A percentile compares a stretch with the other conserved stretches of the same genome.
These are phyloP conservation scores for Fusarium miscanthi DNA, from an alignment of 2,329 filamentous ascomycete species.

Conservation along the genomic window DNA sequence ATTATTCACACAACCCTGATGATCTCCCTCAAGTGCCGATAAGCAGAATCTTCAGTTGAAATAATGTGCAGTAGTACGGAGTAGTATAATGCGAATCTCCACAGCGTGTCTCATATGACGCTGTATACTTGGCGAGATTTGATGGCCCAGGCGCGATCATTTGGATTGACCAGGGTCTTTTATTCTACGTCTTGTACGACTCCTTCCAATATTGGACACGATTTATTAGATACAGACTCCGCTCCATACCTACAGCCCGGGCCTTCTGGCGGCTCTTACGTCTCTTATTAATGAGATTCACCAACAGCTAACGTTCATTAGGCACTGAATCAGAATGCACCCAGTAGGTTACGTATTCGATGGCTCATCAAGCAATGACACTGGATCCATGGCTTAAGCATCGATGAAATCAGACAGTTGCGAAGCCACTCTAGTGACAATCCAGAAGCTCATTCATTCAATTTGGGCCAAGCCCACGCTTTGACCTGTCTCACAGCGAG, in stretches of 20 bases:
- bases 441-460: neutral
- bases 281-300: neutral
- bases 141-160: conserved; percentile 29
- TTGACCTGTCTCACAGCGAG: conserved; percentile 19
- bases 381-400: neutral
- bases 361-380: neutral
- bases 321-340: neutral
- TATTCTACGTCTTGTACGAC: conserved; percentile 29
- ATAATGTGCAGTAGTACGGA: neutral
- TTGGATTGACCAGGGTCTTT: conserved; percentile 5
- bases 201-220: conserved; percentile 36
- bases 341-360: neutral
- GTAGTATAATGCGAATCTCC: neutral
- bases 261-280: neutral
- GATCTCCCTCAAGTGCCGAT: neutral
- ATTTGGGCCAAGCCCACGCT: conserved; percentile 3
- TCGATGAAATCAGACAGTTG: neutral
- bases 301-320: neutral
- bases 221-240: neutral
- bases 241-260: conserved; percentile 4
- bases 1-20: neutral
- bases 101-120: conserved; percentile 27
- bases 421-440: neutral
- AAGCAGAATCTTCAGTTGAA: conserved; percentile 1
- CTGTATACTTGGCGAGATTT: conserved; percentile 31